Base-by-base conservation (phyloP, 176 grass and related monocot species). In the Neostapfia colusana region DNA sequence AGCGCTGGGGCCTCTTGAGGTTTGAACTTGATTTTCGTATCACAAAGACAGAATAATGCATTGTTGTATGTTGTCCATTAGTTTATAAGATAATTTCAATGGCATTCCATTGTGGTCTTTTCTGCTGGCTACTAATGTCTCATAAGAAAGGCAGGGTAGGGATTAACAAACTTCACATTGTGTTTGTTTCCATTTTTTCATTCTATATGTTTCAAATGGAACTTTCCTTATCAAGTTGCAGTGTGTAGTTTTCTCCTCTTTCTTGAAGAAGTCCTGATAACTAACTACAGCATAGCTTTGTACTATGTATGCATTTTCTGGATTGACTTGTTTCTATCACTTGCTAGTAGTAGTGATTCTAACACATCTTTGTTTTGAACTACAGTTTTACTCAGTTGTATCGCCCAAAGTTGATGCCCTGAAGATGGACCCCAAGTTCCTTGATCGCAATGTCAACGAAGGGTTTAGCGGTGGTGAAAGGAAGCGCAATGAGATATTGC, bases 371-470 rank as follows among this genome's bases (percentile, higher is more conserved):
- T 37, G 27, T 40, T 65, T 86, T 90, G 35, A 68, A 54, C 58
- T 74, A 28, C 83, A 99, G 91, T 90, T 99, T 65, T 92, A 86
- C 79, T 81, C 82, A 63, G 64, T 92, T 69, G 80, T 99, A 64
- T 71, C 60, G 24, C 89, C 89, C 63, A 95, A 92, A 84, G 39
- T 90, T 65, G 78, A 82, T 76, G 73, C 85, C 46, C 59, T 95
- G 75, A 95, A 92, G 74, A 95, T 99, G 95, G 85, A 99, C 18
- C 80, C 70, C 36, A 85, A 77, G 31, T 92, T 99, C 56, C 89
- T 98, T 46, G 87, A 98, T 63, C 90, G 91, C 72, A 94, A 94
- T 86, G 95, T 98, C 25, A 98, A 98, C 67, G 95, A 94, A 92
- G 89, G 91, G 57, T 98, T 98, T 74, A 94, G 91, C 61, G 95